Base-by-base conservation (phyloP, 2,329 filamentous ascomycete species). In the Dichotomopilus funicola region DNA sequence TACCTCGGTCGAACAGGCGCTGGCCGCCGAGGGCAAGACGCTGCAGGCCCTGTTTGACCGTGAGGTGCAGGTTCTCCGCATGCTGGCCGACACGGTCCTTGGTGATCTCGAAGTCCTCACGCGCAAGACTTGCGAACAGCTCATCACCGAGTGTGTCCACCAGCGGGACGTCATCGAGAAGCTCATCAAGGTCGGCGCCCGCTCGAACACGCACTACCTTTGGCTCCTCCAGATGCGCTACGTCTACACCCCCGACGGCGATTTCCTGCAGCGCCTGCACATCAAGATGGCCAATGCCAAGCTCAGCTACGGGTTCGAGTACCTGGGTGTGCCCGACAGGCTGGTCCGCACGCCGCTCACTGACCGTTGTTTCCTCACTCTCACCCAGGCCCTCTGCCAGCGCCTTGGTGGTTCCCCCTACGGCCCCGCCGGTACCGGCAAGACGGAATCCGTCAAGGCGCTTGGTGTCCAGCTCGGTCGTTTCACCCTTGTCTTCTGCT, bases 171-270 rank as follows among this genome's bases (percentile, higher is more conserved):
- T 87, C 13, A 94, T 97, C 61, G 87, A 92, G 67, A 95, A 89
- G 71, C 82, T 99, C 33, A 81, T 91, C 48, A 80, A 86, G 46
- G 78, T 82, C 46, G 86, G 87, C 55, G 94, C 94, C 33, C 82
- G 78, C 51, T 84, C 86, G 7, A 78, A 89, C 12, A 87, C 81
- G 13, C 89, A 99, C 68, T 91, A 95, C 68, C 74, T 95, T 61
- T 99, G 94, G 94, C 82, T 96, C 51, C 77, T 97, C 38, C 91
- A 95, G 70, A 99, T 99, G 94, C 89, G 94, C 63, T 99, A 97
- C 69, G 83, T 95, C 46, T 97, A 97, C 72, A 80, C 80, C 19
- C 75, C 88, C 0, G 86, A 91, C 62, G 89, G 87, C n/a, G 89
- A 95, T 56, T 87, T 86, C 66, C 73, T 91, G 48, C 82, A 91